phyloP scores from a whole-genome alignment of 108 stramenopile species.

The Fragilariopsis cylindrus region DNA sequence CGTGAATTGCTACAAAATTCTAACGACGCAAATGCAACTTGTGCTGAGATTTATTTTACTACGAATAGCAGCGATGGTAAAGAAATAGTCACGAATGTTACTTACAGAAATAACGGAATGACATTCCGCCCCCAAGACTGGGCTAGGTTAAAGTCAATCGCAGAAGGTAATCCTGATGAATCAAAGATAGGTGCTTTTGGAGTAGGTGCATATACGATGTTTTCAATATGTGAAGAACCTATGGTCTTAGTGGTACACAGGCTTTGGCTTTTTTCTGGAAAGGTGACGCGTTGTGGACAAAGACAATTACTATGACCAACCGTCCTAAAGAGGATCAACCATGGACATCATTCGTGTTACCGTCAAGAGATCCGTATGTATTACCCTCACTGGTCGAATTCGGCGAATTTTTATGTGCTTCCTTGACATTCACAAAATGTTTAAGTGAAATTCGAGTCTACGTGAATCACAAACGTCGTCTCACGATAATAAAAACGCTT shows the following conservation, averaged over 20 bases:
- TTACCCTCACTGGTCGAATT: conserved; percentile 66
- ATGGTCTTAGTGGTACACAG: conserved; percentile 66
- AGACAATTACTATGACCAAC: conserved; percentile 30
- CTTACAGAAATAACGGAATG: conserved; percentile 80
- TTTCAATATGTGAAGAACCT: conserved; percentile 82
- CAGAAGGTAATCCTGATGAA: conserved; percentile 85
- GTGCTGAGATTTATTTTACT: conserved; percentile 75
- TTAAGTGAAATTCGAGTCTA: conserved; percentile 55
- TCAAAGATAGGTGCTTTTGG: conserved; percentile 74
- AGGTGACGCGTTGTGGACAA: conserved; percentile 80
- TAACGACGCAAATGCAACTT: conserved; percentile 83
- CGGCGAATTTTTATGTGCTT: conserved; percentile 72
- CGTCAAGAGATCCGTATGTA: conserved; percentile 71
- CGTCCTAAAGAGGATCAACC: conserved; percentile 30
- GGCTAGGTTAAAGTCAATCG: conserved; percentile 79
- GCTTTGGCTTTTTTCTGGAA: conserved; percentile 85
- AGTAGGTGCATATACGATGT: conserved; percentile 89
- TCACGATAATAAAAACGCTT: conserved; percentile 62
- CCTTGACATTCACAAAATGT: conserved; percentile 71
- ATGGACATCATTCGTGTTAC: conserved; percentile 81
- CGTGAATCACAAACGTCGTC: conserved; percentile 49
- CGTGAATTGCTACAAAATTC: conserved; percentile 85
- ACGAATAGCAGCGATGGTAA: conserved; percentile 31
- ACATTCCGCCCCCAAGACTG: conserved; percentile 84
- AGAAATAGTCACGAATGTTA: conserved; percentile 59